phyloP scores from a whole-genome alignment of 2,329 filamentous ascomycete species.

The Colletotrichum limetticola region DNA sequence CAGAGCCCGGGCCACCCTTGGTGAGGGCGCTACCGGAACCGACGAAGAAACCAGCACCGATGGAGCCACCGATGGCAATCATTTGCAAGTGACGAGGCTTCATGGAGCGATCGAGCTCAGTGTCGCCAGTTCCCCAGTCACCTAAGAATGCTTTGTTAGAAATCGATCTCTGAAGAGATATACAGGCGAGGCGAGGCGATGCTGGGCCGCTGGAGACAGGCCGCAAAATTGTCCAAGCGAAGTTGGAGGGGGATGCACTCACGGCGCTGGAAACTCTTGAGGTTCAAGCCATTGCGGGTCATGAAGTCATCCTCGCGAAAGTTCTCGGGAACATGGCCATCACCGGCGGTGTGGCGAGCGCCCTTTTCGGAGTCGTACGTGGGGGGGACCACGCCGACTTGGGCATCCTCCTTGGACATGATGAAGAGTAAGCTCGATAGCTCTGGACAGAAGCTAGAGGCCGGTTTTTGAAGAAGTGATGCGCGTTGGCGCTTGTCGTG shows the following conservation, averaged over 20 bases:
- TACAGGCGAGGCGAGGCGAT: too few relatives aligned
- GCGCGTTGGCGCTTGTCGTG: slow-evolving; percentile 28
- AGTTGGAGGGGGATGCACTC: slow-evolving; percentile 32
- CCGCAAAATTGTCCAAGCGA: neutral
- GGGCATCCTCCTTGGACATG: slow-evolving; percentile 31
- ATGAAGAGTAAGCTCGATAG: slow-evolving; percentile 4
- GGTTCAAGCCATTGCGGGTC: slow-evolving; percentile 51
- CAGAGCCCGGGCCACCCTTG: slow-evolving; percentile 58
- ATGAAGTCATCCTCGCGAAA: slow-evolving; percentile 46
- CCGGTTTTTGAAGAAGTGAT: neutral
- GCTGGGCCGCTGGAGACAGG: neutral
- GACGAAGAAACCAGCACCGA: slow-evolving; percentile 72
- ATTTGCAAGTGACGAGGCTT: slow-evolving; percentile 69
- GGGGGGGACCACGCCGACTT: slow-evolving; percentile 30
- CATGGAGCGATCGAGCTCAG: slow-evolving; percentile 58
- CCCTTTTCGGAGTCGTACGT: slow-evolving; percentile 38
- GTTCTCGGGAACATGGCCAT: slow-evolving; percentile 28
- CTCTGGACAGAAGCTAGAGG: neutral
- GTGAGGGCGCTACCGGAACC: slow-evolving; percentile 65
- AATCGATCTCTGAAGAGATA: neutral
- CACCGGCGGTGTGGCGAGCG: slow-evolving; percentile 13
- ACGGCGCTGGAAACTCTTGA: slow-evolving; percentile 50
- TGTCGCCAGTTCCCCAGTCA: slow-evolving; percentile 31
- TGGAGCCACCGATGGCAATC: slow-evolving; percentile 71
- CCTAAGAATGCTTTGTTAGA: neutral